Evolutionary conservation across 176 grass and related monocot species (phyloP), one percentile per base, ranked within the genome.

Genomic region (Carex myosuroides): DNA sequence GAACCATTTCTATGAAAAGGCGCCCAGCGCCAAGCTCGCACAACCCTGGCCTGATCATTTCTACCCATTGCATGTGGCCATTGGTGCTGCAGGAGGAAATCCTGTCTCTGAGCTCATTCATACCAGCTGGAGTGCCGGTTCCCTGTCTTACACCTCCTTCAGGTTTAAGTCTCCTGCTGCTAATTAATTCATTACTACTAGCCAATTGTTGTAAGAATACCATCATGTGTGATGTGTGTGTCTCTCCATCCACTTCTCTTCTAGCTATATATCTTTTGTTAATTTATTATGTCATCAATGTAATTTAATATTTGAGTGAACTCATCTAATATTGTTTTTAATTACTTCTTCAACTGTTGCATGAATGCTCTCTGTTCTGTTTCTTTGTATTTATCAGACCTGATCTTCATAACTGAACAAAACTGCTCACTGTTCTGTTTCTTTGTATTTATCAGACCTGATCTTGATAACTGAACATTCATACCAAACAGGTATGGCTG

Each of bases 1-100:
- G 77, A 94, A 91, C n/a, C 64, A 83, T 16, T 94, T 75, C 44
- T 84, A 91, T 54, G 91, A 91, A 82, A 93, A 60, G 91, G 89
- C 92, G 18, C 95, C 95, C 10, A 6, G 81, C 66, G 92, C 24
- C 42, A 98, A 70, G 89, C 81, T 83, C 37, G 89, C 92, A 32
- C 95, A 98, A 81, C 95, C 95, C 35, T 89, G 26, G 88, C 89
- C 95, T 1, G 95, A 98, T 52, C 95, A 98, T 82, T 86, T 98
- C 60, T 90, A 88, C 85, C 95, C 95, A 37, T 76, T 98, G 83
- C 95, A 98, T 63, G 91, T 98, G 67, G 95, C 95, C 44, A 86
- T 98, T 4, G 95, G 95, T 48, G 95, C 95, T 10, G 92, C 95
- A 13, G 95, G 95, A 1, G 89, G 89, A 13, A 70, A 50, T 0